Percentiles rank a stretch among this genome's conserved stretches.
Conservation (phyloP, 2,329 filamentous ascomycete species). For the Cercospora sesami region DNA sequence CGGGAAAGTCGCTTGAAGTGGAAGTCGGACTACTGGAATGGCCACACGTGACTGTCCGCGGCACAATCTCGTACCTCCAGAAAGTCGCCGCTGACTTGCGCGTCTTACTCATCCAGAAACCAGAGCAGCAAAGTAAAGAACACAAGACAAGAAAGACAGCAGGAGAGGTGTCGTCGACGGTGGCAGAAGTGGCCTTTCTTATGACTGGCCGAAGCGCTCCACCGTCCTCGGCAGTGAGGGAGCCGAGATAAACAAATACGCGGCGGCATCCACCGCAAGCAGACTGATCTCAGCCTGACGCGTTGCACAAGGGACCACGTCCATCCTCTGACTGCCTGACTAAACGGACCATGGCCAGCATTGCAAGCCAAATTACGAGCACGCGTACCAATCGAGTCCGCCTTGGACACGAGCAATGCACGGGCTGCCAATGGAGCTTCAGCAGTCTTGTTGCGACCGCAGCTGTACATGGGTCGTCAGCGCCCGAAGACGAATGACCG, state of each 20-base stretch:
- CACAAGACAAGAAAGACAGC: background rate
- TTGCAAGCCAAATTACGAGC: background rate
- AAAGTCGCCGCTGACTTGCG: background rate
- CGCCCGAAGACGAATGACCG: background rate
- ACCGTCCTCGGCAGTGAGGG: background rate
- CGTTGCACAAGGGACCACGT: background rate
- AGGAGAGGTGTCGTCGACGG: background rate
- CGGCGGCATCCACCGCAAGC: background rate
- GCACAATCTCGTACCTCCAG: background rate
- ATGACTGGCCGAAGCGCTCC: background rate
- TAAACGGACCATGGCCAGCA: background rate
- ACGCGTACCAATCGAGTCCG: background rate
- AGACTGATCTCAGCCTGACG: background rate
- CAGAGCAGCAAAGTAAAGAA: background rate
- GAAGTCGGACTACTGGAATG: background rate
- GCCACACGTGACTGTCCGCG: background rate
- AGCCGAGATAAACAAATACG: background rate
- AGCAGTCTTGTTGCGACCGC: background rate
- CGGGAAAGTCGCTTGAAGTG: background rate
- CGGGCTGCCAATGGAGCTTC: background rate
- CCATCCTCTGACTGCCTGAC: background rate
- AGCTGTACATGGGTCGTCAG: background rate
- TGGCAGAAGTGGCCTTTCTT: background rate
- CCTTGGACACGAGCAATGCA: background rate
- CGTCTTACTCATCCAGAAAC: background rate